Base-by-base conservation (phyloP, 2,329 filamentous ascomycete species). In the Diaporthe sp. region DNA sequence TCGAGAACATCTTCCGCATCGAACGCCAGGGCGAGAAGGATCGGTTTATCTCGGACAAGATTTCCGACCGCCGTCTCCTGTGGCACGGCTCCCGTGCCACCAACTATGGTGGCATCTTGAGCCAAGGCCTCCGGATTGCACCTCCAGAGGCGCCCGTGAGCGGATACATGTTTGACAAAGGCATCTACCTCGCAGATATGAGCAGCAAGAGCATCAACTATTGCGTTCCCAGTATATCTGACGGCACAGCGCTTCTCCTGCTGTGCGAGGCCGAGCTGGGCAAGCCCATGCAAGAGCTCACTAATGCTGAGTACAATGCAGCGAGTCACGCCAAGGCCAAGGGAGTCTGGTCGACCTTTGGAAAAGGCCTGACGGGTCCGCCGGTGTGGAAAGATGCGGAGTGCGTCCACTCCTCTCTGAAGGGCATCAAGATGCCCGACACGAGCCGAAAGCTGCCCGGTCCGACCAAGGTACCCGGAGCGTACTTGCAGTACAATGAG, bases 101-200 rank as follows among this genome's bases (percentile, higher is more conserved):
- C 71, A 98, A 98, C 82, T 98, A 93, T 78, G 95, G 93, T 80
- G 95, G 95, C 81, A 98, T 98, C 76, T 90, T 98, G 57, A 94
- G 92, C 75, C 94, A 98, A 83, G 95, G 95, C 78, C 89, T 98
- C 9, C 93, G 95, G n/a, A 98, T 98, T 78, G 95, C 95, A 9
- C 95, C 95, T 0, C 93, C 93, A 0, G 93, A 97, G 83, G 95
- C 95, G 0, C 95, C 95, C 0, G 92, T 92, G 0, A 90, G 88
- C 6, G 94, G 94, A 1, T 95, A 96, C 86, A 96, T 96, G 94
- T 98, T 97, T 79, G 95, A 93, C 75, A 97, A 97, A 83, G 95
- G 95, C 60, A 94, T 98, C 62, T 98, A 98, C 81, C 89, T 98
- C 2, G 95, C 95, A 3, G 95, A 97, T 80, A 95, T 95, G 88